Evolutionary conservation across 495 filamentous ascomycete species (phyloP).

Genomic region (Annulohypoxylon stygium): DNA sequence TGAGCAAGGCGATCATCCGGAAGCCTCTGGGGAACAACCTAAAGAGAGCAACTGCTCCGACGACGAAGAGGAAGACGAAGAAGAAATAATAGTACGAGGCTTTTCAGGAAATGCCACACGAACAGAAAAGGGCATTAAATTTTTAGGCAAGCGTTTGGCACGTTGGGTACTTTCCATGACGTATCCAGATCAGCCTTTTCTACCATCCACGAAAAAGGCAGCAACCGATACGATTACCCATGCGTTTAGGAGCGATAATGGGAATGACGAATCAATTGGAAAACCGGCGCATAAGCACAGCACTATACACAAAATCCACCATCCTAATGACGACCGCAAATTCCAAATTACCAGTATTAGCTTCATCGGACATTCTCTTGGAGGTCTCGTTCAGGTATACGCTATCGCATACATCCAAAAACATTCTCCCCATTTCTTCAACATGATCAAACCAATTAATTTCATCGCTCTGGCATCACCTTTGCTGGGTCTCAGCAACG

Average conservation of each 20-base stretch:
- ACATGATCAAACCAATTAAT: slow-evolving; percentile 87
- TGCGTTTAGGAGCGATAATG: slow-evolving; percentile 48
- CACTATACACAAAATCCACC: slow-evolving; percentile 59
- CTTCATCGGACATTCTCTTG: slow-evolving; percentile 93
- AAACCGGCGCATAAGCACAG: slow-evolving; percentile 66
- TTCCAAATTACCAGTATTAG: slow-evolving; percentile 96
- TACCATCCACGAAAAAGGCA: slow-evolving; percentile 72
- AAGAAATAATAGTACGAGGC: slow-evolving; percentile 93
- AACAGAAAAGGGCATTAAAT: slow-evolving; percentile 96
- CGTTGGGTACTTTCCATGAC: slow-evolving; percentile 89
- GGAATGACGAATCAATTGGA: slow-evolving; percentile 49
- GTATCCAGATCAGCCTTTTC: slow-evolving; percentile 89
- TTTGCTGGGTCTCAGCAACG: slow-evolving; percentile 93
- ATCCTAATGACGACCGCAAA: slow-evolving; percentile 63
- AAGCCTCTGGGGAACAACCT: slow-evolving; percentile 51
- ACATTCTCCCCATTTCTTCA: slow-evolving; percentile 91
- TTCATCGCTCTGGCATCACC: slow-evolving; percentile 94
- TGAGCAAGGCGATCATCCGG: slow-evolving; percentile 14
- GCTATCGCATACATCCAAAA: slow-evolving; percentile 98
- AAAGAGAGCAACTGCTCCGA: slow-evolving; percentile 68
- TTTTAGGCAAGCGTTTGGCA: slow-evolving; percentile 94
- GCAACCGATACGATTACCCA: slow-evolving; percentile 56
- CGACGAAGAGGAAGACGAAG: slow-evolving; percentile 72
- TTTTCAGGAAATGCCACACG: slow-evolving; percentile 90
- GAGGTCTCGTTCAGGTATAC: slow-evolving; percentile 92